Base-by-base conservation (phyloP, 495 filamentous ascomycete genomes). In the Endocarpon pusillum region DNA sequence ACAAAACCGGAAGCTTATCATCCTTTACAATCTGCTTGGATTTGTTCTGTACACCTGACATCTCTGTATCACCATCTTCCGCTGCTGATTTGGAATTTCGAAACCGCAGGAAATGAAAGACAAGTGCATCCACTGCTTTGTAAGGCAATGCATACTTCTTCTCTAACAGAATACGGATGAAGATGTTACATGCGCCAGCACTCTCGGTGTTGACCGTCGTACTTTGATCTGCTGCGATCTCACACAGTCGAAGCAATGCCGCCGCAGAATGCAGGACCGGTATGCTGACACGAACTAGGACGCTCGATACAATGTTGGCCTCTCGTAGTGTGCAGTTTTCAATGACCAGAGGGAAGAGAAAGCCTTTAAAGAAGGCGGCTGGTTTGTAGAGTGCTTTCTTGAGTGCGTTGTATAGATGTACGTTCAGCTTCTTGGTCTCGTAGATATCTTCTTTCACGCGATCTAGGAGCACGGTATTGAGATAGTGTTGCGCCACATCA, bases 91-190 rank as follows among this genome's bases (percentile, higher is more conserved):
- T 58, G 2, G 59, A 58, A 20, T 62, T 71, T 22, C 79, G 71
- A 58, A 94, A 94, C 12, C 89, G 75, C 42, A 94, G 53, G 53
- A 94, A 97, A 55, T 96, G 86, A 58, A 94, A 96, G 11, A 96
- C 91, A 4, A 96, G 62, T 16, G 84, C 76, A 44, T 97, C 89
- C 14, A 97, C 73, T 17, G 91, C 87, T 53, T 92, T 85, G 59
- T 79, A 93, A 20, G 89, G 89, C 15, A 97, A 64, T 1, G 89
- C 89, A 43, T 99, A 96, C 46, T 84, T 83, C 67, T 99, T 99
- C 58, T 96, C 86, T 8, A 99, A 59, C 34, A 99, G 71, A 12
- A 78, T 71, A 39, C 79, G 77, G 51, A 99, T 91, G 59, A 96
- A 86, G 27, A 86, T 75, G 53, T 93, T 93, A 16, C 85, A 85